Percentiles rank a stretch among this genome's conserved stretches.
Conservation (phyloP, 2,329 filamentous ascomycete species). For the Fusarium tricinctum region DNA sequence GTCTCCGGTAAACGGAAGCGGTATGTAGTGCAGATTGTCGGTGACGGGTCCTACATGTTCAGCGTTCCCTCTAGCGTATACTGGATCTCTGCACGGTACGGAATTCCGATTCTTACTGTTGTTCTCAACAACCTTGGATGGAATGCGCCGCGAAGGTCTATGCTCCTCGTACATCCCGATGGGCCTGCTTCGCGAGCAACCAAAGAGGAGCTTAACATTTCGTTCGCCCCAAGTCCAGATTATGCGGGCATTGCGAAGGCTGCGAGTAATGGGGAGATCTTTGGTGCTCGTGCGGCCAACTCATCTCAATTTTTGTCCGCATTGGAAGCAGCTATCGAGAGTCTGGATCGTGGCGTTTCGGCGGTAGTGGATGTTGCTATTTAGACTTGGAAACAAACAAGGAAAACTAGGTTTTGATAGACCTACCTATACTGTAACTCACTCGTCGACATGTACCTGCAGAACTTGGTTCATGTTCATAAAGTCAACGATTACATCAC, state of each 20-base stretch:
- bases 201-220: slow-evolving; percentile 24
- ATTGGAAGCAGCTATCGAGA: neutral
- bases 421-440: no score
- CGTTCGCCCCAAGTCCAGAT: slow-evolving; percentile 14
- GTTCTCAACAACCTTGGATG: slow-evolving; percentile 30
- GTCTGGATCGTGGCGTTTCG: slow-evolving; percentile 9
- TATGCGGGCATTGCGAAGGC: slow-evolving; percentile 23
- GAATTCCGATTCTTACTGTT: slow-evolving; percentile 14
- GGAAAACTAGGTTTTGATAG: no score
- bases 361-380: slow-evolving; percentile 22
- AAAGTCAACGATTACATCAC: no score
- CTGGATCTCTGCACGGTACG: slow-evolving; percentile 29
- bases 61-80: slow-evolving; percentile 23
- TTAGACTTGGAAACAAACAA: no score
- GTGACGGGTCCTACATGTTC: slow-evolving; percentile 35
- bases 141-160: slow-evolving; percentile 14
- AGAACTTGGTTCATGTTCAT: no score
- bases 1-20: neutral
- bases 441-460: no score
- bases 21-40: slow-evolving; percentile 21
- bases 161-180: slow-evolving; percentile 14
- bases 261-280: slow-evolving; percentile 3
- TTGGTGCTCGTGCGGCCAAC: slow-evolving; percentile 4
- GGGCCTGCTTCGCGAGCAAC: slow-evolving; percentile 14
- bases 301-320: neutral